phyloP scores from a whole-genome alignment of 257 asterid genomes.

The Schizonepeta tenuifolia region DNA sequence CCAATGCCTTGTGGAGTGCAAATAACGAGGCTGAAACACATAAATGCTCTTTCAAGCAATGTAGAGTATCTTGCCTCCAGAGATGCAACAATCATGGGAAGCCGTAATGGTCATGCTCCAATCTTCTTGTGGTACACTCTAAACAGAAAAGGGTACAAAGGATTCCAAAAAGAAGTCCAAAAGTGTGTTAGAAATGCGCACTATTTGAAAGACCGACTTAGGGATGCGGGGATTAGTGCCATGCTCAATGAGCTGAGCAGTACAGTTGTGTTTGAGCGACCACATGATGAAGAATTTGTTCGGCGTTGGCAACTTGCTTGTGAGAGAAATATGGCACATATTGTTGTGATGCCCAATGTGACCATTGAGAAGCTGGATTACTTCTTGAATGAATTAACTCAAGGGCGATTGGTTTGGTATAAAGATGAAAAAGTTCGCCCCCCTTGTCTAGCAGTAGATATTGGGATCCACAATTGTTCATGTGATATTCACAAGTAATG shows the following conservation, averaged over 20 bases:
- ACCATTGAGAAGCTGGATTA: slow-evolving; percentile 72
- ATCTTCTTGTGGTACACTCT: slow-evolving; percentile 94
- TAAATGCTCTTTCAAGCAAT: slow-evolving; percentile 76
- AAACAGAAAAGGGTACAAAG: slow-evolving; percentile 90
- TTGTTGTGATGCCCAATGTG: slow-evolving; percentile 89
- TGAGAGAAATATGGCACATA: slow-evolving; percentile 88
- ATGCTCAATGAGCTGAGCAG: slow-evolving; percentile 97
- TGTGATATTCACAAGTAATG: slow-evolving; percentile 53
- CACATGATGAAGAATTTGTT: slow-evolving; percentile 84
- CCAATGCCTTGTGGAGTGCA: slow-evolving; percentile 99
- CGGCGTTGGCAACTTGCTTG: slow-evolving; percentile 98
- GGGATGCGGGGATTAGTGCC: slow-evolving; percentile 73
- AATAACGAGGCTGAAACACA: slow-evolving; percentile 72
- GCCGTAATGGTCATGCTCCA: slow-evolving; percentile 98
- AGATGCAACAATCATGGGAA: slow-evolving; percentile 99
- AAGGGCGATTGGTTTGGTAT: slow-evolving; percentile 76
- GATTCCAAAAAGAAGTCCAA: slow-evolving; percentile 95
- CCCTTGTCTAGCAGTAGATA: slow-evolving; percentile 84
- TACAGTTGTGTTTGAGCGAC: slow-evolving; percentile 94
- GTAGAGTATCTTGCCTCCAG: slow-evolving; percentile 96
- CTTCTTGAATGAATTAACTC: slow-evolving; percentile 64
- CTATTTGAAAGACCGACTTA: slow-evolving; percentile 79
- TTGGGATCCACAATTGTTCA: slow-evolving; percentile 65
- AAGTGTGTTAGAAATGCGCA: slow-evolving; percentile 93
- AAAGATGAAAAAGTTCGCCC: slow-evolving; percentile 52